These are phyloP conservation scores for Fusarium virguliforme DNA, from an alignment of 2,329 filamentous ascomycete species.

Conservation along the genomic window DNA sequence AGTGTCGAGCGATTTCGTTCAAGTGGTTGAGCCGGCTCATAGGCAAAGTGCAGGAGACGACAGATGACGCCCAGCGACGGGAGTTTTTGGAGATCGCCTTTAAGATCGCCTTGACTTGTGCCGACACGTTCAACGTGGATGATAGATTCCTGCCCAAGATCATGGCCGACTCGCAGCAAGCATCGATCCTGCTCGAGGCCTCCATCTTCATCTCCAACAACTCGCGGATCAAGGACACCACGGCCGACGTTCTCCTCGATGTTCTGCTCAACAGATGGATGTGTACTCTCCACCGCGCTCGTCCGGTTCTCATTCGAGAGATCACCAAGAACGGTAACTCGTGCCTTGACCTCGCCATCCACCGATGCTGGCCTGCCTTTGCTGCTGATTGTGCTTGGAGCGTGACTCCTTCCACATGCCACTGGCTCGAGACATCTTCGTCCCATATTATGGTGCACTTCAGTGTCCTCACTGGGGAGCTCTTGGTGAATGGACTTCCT, in stretches of 20 bases:
- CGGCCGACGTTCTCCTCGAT: not conserved
- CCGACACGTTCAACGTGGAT: constrained; percentile 38
- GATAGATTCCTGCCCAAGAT: not conserved
- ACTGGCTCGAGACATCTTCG: constrained; percentile 35
- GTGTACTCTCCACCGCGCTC: constrained; percentile 28
- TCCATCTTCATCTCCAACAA: constrained; percentile 33
- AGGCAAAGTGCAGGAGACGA: constrained; percentile 9
- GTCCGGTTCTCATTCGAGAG: not conserved
- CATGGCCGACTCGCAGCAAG: constrained; percentile 19
- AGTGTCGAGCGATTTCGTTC: constrained; percentile 27
- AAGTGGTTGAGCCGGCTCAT: constrained; percentile 30
- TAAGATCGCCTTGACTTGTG: constrained; percentile 30
- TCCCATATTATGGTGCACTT: constrained; percentile 19
- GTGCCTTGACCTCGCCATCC: constrained; percentile 36
- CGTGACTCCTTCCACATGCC: constrained; percentile 1
- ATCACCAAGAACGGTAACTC: not conserved
- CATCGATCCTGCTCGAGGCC: constrained; percentile 34
- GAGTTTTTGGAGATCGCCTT: constrained; percentile 26
- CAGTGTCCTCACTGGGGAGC: constrained; percentile 31
- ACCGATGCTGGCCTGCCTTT: constrained; percentile 41
- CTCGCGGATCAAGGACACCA: not conserved
- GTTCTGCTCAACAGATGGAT: constrained; percentile 30
- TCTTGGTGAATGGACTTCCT: constrained; percentile 30
- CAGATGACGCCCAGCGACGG: constrained; percentile 19
- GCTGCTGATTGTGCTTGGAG: constrained; percentile 2